Base-by-base conservation (phyloP, 192 early-diverging fungal genomes). In the Umbelopsis vinacea region DNA sequence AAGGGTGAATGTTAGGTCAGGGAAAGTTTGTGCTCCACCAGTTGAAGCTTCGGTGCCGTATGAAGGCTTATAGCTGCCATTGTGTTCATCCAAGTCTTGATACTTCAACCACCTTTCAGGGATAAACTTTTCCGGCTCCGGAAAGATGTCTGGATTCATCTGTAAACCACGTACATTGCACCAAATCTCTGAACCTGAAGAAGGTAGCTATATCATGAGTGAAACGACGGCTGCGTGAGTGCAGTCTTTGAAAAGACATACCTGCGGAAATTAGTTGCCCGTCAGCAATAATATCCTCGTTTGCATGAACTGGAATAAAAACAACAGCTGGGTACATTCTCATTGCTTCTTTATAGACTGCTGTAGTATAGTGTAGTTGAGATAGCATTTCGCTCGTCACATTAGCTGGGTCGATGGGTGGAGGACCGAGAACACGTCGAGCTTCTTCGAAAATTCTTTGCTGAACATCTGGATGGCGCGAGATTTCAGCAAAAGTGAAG, bases 391-490 rank as follows among this genome's bases (percentile, higher is more conserved):
- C 79, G 12, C 66, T 24, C 0, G 71, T 76, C n/a, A 80, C 70
- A 7, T 24, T 38, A 3, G 35, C 50, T 15, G 67, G 60, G 22
- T 47, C 71, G 9, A 74, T 38, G 33, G 74, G 67, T 38, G 72
- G 78, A 33, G 70, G 71, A 14, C 79, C 79, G 21, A 81, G 68
- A 17, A 77, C 75, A 5, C 10, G 10, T 0, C 72, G 40, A 0
- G 83, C 74, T 71, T 88, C 79, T 11, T 79, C 66, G 57, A 78
- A 76, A n/a, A 88, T 37, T 4, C 67, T n/a, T 43, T 81, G 70
- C 71, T 85, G 83, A 4, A 81, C 40, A 26, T 81, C 68, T 9
- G 83, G 86, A 40, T 83, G 33, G 11, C 69, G 53, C 26, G 86
- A 86, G 5, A 86, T 40, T 45, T 80, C 72, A 22, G 80, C 69